Evolutionary conservation across 441 rosid species (phyloP), one percentile per base, ranked within the genome.

Genomic region (Euphorbia schlechtendalii): DNA sequence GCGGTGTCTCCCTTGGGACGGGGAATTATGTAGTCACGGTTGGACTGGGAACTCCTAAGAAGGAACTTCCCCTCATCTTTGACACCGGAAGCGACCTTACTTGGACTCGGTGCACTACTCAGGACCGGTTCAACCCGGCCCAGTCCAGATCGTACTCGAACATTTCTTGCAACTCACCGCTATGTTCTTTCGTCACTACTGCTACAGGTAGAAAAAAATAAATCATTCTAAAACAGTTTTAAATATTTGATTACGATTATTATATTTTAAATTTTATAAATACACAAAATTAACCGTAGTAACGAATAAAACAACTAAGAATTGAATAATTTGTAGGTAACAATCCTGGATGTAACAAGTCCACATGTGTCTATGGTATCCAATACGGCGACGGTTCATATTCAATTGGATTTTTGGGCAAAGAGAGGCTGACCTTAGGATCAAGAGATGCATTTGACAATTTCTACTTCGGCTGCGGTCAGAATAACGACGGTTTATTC

Each of bases 1-100:
- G 76, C 18, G 96, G 94, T 8, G 75, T 74, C 41, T 70, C 75
- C 0, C 56, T 85, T 5, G 97, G 96, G 0, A 59, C 97, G 0
- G 91, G 83, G 2, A 88, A 85, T 77, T 91, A 86, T 68, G 62
- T 88, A 17, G 84, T 82, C 46, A 73, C n/a, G n/a, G 52, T 88
- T 5, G 84, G 67, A 10, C 77, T 88, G 0, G 97, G 97, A 49
- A 85, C 90, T 0, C 97, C 97, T 10, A 71, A 84, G 7, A 80
- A 83, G 73, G 78, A 73, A 59, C 75, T 86, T 18, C 60, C 81
- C 4, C 70, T 91, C 64, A 73, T 86, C 38, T 90, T 84, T 12
- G 97, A 91, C 45, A 82, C 92, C 0, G 86, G 86, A 8, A 88
- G 92, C 54, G 96, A 86, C 56, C 71, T 91, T 12, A 85, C 90